Conservation (phyloP, 148 eudicot genomes). For the Pharnaceum exiguum region DNA sequence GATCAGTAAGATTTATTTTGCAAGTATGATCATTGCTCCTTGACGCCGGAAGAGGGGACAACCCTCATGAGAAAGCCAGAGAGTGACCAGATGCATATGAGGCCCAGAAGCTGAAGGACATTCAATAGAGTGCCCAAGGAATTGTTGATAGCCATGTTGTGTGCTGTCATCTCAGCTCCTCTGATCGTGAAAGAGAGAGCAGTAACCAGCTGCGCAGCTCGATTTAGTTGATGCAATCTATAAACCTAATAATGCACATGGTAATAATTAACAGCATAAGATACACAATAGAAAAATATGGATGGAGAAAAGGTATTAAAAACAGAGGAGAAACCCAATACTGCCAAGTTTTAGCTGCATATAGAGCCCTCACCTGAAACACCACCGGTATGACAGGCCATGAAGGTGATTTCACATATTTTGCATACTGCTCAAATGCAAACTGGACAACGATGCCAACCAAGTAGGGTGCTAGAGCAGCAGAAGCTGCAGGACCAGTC, state of each 20-base stretch:
- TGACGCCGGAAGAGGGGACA: slow-evolving; percentile 30
- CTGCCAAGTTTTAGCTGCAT: too few relatives aligned
- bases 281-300: not conserved
- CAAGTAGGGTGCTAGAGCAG: slow-evolving; percentile 98
- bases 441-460: slow-evolving; percentile 95
- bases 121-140: slow-evolving; percentile 78
- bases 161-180: slow-evolving; percentile 92
- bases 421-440: slow-evolving; percentile 93
- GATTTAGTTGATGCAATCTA: slow-evolving; percentile 89
- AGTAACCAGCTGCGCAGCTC: slow-evolving; percentile 96
- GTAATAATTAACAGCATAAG: not conserved
- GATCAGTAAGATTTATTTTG: slow-evolving; percentile 5
- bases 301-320: too few relatives aligned
- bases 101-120: slow-evolving; percentile 84
- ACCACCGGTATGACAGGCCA: slow-evolving; percentile 84
- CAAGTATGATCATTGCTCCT: slow-evolving; percentile 14
- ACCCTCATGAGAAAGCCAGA: slow-evolving; percentile 81
- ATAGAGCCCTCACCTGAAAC: slow-evolving; percentile 52
- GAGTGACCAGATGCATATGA: slow-evolving; percentile 92
- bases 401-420: slow-evolving; percentile 68
- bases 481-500: slow-evolving; percentile 99
- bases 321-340: too few relatives aligned
- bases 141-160: slow-evolving; percentile 81
- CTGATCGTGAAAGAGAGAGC: slow-evolving; percentile 91
- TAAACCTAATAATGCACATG: slow-evolving; percentile 56